These are phyloP conservation scores for Phallus indusiatus DNA, from an alignment of 768 basidiomycete genomes.

Conservation along the genomic window DNA sequence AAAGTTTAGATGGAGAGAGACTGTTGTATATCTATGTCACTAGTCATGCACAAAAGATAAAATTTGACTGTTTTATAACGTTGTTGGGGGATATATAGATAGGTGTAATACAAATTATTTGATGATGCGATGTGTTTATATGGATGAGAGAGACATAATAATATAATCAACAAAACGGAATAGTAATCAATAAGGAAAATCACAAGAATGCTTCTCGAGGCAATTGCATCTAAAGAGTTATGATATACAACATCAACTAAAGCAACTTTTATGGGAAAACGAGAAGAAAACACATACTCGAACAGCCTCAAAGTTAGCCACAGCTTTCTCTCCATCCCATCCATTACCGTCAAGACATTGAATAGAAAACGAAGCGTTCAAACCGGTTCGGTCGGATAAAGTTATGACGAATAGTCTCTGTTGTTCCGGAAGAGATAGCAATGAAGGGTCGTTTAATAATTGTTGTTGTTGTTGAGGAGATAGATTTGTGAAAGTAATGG, in stretches of 20 bases:
- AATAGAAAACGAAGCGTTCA: constrained; percentile 73
- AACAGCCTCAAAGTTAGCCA: constrained; percentile 82
- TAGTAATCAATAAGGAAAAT: neutral
- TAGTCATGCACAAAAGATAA: too few relatives aligned
- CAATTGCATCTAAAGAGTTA: neutral
- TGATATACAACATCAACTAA: neutral
- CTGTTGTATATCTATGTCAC: too few relatives aligned
- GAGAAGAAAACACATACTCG: constrained; percentile 44
- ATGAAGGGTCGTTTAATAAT: neutral
- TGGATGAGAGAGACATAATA: neutral
- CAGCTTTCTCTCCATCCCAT: constrained; percentile 75
- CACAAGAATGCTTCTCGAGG: neutral
- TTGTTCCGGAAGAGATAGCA: constrained; percentile 44
- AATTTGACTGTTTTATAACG: too few relatives aligned
- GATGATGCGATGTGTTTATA: too few relatives aligned
- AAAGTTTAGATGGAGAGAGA: too few relatives aligned
- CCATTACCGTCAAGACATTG: constrained; percentile 79
- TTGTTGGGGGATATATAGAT: too few relatives aligned
- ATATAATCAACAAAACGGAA: neutral
- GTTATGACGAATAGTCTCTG: constrained; percentile 65
- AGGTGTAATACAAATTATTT: too few relatives aligned
- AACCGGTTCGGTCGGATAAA: constrained; percentile 59
- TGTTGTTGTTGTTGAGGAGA: neutral
- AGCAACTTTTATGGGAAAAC: neutral
- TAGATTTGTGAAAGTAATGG: neutral